These are phyloP conservation scores for Venturia asperata DNA, from an alignment of 2,329 filamentous ascomycete genomes.

Conservation along the genomic window DNA sequence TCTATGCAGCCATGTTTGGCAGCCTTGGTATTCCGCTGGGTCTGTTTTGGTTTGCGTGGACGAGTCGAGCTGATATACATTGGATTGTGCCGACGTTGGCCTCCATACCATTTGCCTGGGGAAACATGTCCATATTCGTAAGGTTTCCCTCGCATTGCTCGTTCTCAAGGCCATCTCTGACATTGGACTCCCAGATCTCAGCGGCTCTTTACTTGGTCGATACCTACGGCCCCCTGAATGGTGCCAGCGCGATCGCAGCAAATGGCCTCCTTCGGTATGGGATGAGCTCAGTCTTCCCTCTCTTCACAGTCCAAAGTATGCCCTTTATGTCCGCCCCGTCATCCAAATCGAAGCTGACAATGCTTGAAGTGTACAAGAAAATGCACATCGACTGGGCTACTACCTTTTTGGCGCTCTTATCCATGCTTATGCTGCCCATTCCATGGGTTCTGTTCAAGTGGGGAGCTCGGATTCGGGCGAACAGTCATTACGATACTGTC, in stretches of 20 bases:
- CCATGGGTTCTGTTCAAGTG: slow-evolving; percentile 32
- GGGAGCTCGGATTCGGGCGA: slow-evolving; percentile 18
- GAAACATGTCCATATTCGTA: slow-evolving; percentile 31
- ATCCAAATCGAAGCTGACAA: background rate
- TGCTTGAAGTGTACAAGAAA: slow-evolving; percentile 27
- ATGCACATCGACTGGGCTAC: slow-evolving; percentile 36
- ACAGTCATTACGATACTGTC: slow-evolving; percentile 19
- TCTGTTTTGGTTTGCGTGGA: slow-evolving; percentile 38
- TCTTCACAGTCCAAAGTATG: slow-evolving; percentile 54
- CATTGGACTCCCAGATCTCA: slow-evolving; percentile 14
- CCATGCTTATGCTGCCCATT: slow-evolving; percentile 32
- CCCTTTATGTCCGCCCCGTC: slow-evolving; percentile 13
- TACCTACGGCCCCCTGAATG: slow-evolving; percentile 48
- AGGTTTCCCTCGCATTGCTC: slow-evolving; percentile 13
- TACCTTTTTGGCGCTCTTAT: slow-evolving; percentile 35
- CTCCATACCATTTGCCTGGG: slow-evolving; percentile 27
- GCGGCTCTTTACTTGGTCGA: slow-evolving; percentile 46
- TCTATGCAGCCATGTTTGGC: slow-evolving; percentile 32
- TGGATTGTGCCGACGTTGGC: slow-evolving; percentile 35
- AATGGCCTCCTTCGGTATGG: slow-evolving; percentile 52
- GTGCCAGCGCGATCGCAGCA: slow-evolving; percentile 53
- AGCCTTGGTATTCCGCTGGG: slow-evolving; percentile 29
- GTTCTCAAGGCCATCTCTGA: too few species aligned
- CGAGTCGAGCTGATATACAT: slow-evolving; percentile 29
- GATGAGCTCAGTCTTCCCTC: slow-evolving; percentile 51